These are phyloP conservation scores for Backusella macrospora DNA, from an alignment of 192 early-diverging fungal species.

Conservation along the genomic window DNA sequence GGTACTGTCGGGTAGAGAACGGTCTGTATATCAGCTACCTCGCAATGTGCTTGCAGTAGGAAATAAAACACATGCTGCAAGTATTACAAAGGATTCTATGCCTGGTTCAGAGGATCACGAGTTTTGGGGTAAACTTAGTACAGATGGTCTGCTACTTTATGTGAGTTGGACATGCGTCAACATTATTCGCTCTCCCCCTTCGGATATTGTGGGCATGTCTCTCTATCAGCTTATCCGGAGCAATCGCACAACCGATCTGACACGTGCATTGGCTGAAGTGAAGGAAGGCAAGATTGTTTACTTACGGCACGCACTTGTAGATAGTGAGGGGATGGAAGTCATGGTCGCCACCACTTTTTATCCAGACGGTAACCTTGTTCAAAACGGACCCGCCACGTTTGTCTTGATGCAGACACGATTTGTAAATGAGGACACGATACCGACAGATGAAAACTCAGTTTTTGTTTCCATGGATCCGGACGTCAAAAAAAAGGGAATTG, in stretches of 20 bases:
- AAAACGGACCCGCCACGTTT: slow-evolving; percentile 27
- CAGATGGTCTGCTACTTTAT: slow-evolving; percentile 61
- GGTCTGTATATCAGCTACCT: slow-evolving; percentile 46
- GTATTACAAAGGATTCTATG: slow-evolving; percentile 9
- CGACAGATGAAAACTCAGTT: background rate
- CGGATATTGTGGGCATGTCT: slow-evolving; percentile 45
- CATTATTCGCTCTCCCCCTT: slow-evolving; percentile 35
- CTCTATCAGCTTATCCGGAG: slow-evolving; percentile 47
- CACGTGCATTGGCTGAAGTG: slow-evolving; percentile 40
- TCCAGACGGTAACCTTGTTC: slow-evolving; percentile 33
- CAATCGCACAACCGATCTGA: slow-evolving; percentile 47
- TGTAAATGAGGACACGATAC: background rate
- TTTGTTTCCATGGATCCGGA: slow-evolving; percentile 28
- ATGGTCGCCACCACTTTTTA: slow-evolving; percentile 43
- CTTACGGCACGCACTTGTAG: slow-evolving; percentile 39
- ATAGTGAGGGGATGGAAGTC: slow-evolving; percentile 38
- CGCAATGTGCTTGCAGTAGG: slow-evolving; percentile 11
- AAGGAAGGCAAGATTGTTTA: slow-evolving; percentile 42
- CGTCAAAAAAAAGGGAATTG: slow-evolving; percentile 23
- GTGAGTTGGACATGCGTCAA: slow-evolving; percentile 39
- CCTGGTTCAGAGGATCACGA: slow-evolving; percentile 43
- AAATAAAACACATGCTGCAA: background rate
- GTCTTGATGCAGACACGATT: slow-evolving; percentile 36
- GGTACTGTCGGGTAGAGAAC: slow-evolving; percentile 63
- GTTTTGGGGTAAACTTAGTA: slow-evolving; percentile 64